Evolutionary conservation across 805 yeast genomes (phyloP).

Genomic region (Schizosaccharomyces octosporus): DNA sequence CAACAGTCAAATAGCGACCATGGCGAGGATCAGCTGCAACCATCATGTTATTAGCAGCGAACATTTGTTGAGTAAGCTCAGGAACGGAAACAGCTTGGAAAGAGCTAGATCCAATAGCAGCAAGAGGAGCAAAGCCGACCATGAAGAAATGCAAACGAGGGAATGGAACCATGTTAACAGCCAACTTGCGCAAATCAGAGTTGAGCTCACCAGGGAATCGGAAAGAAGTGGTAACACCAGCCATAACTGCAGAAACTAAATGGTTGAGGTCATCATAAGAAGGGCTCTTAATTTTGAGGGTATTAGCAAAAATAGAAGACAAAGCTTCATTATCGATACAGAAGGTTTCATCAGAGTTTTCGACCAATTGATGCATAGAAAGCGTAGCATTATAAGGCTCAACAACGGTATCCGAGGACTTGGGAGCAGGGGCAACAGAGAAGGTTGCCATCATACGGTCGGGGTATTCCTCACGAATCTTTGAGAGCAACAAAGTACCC

Average conservation of each 20-base stretch:
- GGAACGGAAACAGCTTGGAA: constrained; percentile 76
- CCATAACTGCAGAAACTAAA: constrained; percentile 76
- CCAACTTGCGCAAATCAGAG: constrained; percentile 72
- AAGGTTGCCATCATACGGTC: constrained; percentile 94
- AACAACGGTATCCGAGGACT: constrained; percentile 76
- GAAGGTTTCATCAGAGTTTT: constrained; percentile 77
- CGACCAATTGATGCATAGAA: constrained; percentile 79
- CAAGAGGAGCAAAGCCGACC: constrained; percentile 86
- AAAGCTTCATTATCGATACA: constrained; percentile 90
- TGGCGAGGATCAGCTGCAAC: constrained; percentile 84
- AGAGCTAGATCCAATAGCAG: constrained; percentile 49
- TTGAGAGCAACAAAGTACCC: constrained; percentile 73
- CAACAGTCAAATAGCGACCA: constrained; percentile 81
- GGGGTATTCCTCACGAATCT: constrained; percentile 77
- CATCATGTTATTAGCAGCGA: constrained; percentile 83
- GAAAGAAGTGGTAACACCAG: constrained; percentile 83
- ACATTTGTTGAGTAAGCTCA: constrained; percentile 85
- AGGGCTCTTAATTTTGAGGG: constrained; percentile 60
- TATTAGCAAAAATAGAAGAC: constrained; percentile 69
- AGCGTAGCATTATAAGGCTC: constrained; percentile 89
- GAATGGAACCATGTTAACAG: constrained; percentile 86
- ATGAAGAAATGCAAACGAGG: constrained; percentile 90
- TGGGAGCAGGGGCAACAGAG: constrained; percentile 86
- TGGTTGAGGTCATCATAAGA: constrained; percentile 57
- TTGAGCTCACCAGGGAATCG: constrained; percentile 91